Base-by-base conservation (phyloP, 768 basidiomycete species). In the Boletus vinaceobasis region DNA sequence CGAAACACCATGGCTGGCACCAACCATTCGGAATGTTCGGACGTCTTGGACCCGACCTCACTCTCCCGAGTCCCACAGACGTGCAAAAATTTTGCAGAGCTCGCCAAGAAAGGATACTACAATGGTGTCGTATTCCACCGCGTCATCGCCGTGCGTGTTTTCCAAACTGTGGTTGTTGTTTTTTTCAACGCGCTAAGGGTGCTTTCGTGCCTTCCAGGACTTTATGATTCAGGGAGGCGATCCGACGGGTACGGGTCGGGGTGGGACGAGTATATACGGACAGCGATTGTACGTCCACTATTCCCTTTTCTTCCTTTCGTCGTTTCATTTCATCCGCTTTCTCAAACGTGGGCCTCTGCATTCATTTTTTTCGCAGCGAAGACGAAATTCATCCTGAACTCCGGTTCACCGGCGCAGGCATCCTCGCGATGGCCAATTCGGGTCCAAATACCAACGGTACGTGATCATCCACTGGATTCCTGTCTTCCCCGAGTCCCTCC, bases 161-260 rank as follows among this genome's bases (percentile, higher is more conserved):
- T 13, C 11, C 17, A 9, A 27, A 11, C 15, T 27, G 17, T 37
- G 13, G 35, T 48, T 26, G 23, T 23, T 23, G 23, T 2, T 13
- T 26, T 27, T 11, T 32, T 26, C 23, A 26, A n/a, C 57, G 52
- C 33, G 52, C 33, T 37, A 2, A 31, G 19, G n/a, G n/a, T 13
- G 17, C 17, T 31, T 31, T 6, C 17, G 7, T 19, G 5, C 26
- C 4, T 15, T 3, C n/a, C 17, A 95, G 88, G 94, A 95, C 68
- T 98, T 98, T 66, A 98, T 98, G 96, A 86, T 97, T 15, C 96
- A 99, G 75, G 86, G 83, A 29, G 96, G 95, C 39, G 94, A 96
- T 69, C 96, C 95, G 11, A 96, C 94, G 15, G 96, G 96, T 26
- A 98, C 96, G 1, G 96, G 96, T 27, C 77, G 90, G 64, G 95